Conservation (phyloP, 306 rosid species). For the Gastrolobium bilobum region DNA sequence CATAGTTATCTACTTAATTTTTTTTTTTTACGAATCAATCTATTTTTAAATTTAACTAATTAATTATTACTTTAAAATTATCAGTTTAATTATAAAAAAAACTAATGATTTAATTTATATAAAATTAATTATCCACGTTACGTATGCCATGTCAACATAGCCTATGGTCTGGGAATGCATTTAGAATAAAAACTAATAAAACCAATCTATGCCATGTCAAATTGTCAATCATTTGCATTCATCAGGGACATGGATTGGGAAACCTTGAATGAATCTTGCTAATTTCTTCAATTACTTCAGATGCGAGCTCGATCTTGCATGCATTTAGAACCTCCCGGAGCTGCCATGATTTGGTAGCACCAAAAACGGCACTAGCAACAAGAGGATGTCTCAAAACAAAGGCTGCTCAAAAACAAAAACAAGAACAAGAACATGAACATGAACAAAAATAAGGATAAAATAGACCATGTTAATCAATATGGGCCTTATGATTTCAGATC, state of each 20-base stretch:
- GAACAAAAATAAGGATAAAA: constrained; percentile 11
- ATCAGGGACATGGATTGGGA: constrained; percentile 91
- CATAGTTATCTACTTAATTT: too few species aligned
- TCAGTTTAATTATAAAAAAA: too few species aligned
- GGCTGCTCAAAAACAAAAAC: constrained; percentile 78
- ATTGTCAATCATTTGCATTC: neutral
- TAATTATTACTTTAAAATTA: too few species aligned
- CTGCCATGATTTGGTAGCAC: constrained; percentile 86
- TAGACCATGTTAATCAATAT: constrained; percentile 1
- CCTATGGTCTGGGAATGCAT: too few species aligned
- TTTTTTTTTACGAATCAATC: too few species aligned
- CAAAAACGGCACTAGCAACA: constrained; percentile 84
- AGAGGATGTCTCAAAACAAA: constrained; percentile 92
- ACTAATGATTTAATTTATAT: too few species aligned
- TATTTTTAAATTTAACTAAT: too few species aligned
- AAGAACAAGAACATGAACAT: neutral
- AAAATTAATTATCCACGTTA: too few species aligned
- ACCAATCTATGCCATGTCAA: too few species aligned
- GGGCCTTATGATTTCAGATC: constrained; percentile 3
- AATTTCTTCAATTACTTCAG: constrained; percentile 66
- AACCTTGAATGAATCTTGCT: constrained; percentile 73
- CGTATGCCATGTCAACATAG: too few species aligned
- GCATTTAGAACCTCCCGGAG: constrained; percentile 73
- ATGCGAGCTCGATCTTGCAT: constrained; percentile 68
- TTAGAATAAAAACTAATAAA: too few species aligned